Conservation (phyloP, 2,329 filamentous ascomycete genomes). For the Zymoseptoria pseudotritici region DNA sequence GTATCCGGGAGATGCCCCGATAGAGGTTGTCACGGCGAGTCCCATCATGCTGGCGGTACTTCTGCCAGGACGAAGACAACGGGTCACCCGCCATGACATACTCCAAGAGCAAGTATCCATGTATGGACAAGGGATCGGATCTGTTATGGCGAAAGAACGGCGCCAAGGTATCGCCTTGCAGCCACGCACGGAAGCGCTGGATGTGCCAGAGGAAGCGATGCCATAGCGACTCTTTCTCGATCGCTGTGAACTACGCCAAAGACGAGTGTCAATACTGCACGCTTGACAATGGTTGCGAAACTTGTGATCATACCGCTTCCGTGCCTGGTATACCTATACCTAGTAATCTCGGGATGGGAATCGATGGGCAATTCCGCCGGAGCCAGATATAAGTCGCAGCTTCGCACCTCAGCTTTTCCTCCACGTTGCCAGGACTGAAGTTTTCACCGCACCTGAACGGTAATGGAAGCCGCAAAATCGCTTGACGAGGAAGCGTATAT, state of each 20-base stretch:
- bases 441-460: conserved; percentile 31
- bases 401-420: conserved; percentile 40
- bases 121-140: background rate
- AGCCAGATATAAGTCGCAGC: conserved; percentile 37
- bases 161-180: conserved; percentile 3
- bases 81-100: conserved; percentile 6
- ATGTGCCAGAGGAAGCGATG: conserved; percentile 5
- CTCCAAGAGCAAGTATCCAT: conserved; percentile 7
- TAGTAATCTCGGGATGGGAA: conserved; percentile 32
- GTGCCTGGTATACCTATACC: conserved; percentile 29
- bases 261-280: background rate
- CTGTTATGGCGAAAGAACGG: conserved; percentile 6
- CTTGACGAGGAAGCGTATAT: background rate
- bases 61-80: conserved; percentile 7
- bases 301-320: conserved; percentile 1
- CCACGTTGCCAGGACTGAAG: conserved; percentile 33
- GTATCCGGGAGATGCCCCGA: conserved; percentile 8
- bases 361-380: conserved; percentile 31
- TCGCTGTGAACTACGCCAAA: conserved; percentile 5
- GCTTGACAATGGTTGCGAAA: background rate
- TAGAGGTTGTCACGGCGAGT: conserved; percentile 7
- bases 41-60: conserved; percentile 5
- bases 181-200: conserved; percentile 2
- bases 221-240: conserved; percentile 7
- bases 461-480: conserved; percentile 9